Evolutionary conservation across 371 early-diverging fungal species (phyloP).

Genomic region (Coelomomyces lativittatus): DNA sequence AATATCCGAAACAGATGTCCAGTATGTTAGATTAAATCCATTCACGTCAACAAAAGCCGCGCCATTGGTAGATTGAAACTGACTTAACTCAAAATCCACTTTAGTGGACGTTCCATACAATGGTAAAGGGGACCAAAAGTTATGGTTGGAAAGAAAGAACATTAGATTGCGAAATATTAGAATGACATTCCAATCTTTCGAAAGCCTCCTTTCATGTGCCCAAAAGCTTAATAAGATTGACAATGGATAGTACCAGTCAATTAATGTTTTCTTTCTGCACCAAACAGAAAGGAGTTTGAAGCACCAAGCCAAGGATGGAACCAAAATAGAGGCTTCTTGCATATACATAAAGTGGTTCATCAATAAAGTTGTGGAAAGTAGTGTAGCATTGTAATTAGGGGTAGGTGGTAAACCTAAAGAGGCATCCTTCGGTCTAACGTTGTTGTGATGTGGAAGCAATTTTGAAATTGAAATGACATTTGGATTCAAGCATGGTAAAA

Average conservation of each 20-base stretch:
- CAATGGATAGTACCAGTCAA: background rate
- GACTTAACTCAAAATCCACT: background rate
- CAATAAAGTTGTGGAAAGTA: constrained; percentile 55
- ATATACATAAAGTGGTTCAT: constrained; percentile 50
- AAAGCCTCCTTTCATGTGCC: background rate
- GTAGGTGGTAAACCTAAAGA: constrained; percentile 30
- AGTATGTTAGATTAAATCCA: background rate
- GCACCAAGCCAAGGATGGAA: background rate
- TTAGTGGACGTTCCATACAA: background rate
- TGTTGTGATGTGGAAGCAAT: constrained; percentile 62
- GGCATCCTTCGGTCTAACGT: constrained; percentile 37
- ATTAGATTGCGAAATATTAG: background rate
- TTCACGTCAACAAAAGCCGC: background rate
- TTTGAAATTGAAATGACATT: too few species aligned
- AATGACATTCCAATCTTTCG: background rate
- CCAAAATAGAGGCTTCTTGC: constrained; percentile 8
- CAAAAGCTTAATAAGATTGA: background rate
- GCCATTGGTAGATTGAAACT: background rate
- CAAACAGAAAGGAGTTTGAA: background rate
- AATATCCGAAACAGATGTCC: background rate
- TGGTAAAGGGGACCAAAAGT: background rate
- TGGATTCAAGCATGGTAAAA: too few species aligned
- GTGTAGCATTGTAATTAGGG: constrained; percentile 72
- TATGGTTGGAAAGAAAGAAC: background rate
- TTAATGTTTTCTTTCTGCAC: background rate